Percentiles rank a stretch among this genome's conserved stretches.
These are phyloP conservation scores for Phyllosticta citribraziliensis DNA, from an alignment of 2,329 filamentous ascomycete genomes.

Conservation along the genomic window DNA sequence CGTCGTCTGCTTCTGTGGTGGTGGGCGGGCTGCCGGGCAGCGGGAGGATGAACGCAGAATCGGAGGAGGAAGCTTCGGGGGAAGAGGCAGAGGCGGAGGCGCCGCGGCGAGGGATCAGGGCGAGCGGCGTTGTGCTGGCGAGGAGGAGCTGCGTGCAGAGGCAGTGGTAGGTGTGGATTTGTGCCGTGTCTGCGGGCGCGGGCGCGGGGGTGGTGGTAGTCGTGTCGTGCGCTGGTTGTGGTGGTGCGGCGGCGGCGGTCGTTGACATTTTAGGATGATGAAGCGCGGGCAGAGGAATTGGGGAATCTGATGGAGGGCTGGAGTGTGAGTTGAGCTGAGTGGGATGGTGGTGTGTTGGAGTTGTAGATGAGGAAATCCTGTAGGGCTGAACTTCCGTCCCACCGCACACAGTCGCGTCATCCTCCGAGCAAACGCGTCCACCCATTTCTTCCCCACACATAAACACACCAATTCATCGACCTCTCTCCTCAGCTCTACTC, in stretches of 20 bases:
- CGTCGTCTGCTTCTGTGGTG: constrained; percentile 2
- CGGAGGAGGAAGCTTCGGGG: constrained; percentile 26
- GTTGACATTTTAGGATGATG: not conserved
- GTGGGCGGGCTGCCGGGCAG: constrained; percentile 23
- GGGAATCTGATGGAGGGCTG: not conserved
- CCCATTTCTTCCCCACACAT: too few species aligned
- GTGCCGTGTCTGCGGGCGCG: constrained; percentile 19
- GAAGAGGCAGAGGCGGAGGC: constrained; percentile 23
- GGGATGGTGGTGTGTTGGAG: not conserved
- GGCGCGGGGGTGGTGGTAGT: constrained; percentile 5
- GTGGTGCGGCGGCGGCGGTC: not conserved
- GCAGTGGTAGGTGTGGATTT: constrained; percentile 51
- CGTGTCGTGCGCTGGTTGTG: not conserved
- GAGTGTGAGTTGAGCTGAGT: not conserved
- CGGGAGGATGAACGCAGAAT: constrained; percentile 49
- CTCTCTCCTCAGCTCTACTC: too few species aligned
- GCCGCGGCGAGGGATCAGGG: constrained; percentile 42
- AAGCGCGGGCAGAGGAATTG: not conserved
- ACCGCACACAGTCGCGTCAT: too few species aligned
- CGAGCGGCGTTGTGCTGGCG: constrained; percentile 46
- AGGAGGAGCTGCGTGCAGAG: constrained; percentile 57
- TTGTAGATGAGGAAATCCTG: not conserved
- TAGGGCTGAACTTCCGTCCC: not conserved
- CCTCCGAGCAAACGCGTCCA: too few species aligned
- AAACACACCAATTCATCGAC: too few species aligned